These are phyloP conservation scores for Bipolaris zeicola DNA, from an alignment of 2,329 filamentous ascomycete species.

Conservation along the genomic window DNA sequence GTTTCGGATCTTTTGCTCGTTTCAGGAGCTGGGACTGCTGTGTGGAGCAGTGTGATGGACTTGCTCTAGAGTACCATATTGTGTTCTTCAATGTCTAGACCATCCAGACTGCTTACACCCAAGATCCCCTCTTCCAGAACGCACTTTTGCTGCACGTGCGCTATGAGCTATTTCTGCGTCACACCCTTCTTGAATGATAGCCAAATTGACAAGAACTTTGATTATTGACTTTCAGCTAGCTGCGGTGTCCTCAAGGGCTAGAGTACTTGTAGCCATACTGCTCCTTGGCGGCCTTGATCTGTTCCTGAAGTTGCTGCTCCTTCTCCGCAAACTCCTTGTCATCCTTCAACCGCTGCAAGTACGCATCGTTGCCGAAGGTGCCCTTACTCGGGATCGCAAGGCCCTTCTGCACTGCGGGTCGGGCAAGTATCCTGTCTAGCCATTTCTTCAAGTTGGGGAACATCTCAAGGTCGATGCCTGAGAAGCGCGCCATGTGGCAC, in stretches of 20 bases:
- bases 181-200: no score
- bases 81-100: no score
- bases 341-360: conserved; percentile 52
- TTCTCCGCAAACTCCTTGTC: conserved; percentile 57
- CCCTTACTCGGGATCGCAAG: conserved; percentile 46
- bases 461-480: conserved; percentile 49
- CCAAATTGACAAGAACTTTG: background rate
- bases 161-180: background rate
- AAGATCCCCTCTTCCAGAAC: background rate
- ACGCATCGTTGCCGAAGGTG: conserved; percentile 50
- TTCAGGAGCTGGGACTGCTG: background rate
- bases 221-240: background rate
- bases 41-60: background rate
- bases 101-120: background rate
- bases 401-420: conserved; percentile 52
- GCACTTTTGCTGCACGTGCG: background rate
- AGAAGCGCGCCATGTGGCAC: conserved; percentile 50
- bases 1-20: background rate
- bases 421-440: conserved; percentile 51
- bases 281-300: conserved; percentile 51
- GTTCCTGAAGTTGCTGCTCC: conserved; percentile 47
- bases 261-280: conserved; percentile 55
- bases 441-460: conserved; percentile 54
- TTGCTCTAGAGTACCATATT: background rate
- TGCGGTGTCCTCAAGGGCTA: conserved; percentile 34